Base-by-base conservation (phyloP, 192 early-diverging fungal species). In the Thoreauomyces humboldtii region DNA sequence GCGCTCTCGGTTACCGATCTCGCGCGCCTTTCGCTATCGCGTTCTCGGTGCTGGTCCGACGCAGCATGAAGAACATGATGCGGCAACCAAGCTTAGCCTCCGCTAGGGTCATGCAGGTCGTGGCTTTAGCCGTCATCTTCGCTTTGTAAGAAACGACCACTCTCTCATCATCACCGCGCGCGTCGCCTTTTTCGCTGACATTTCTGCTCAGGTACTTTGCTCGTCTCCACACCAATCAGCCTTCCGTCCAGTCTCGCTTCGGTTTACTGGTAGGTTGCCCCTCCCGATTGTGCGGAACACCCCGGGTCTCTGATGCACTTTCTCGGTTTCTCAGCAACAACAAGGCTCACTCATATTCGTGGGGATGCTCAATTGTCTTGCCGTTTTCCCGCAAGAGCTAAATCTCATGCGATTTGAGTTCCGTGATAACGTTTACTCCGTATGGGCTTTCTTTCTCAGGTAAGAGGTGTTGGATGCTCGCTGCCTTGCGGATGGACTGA, bases 321-420 rank as follows among this genome's bases (percentile, higher is more conserved):
- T n/a, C n/a, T n/a, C n/a, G n/a, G 46, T 35, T 45, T 44, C 21
- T 0, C 33, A 76, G 77, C 77, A 79, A 67, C 67, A 76, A 60
- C 51, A 59, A 32, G 66, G 63, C 1, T 59, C 71, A 15, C 51
- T 77, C n/a, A 47, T 76, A 27, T 79, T 76, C 56, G 66, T 80
- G 9, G 78, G 74, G 19, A 72, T 80, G 74, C 43, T 77, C 12
- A 77, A 72, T 48, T 76, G 72, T 55, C 62, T 80, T 5, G 64
- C 74, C 24, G 64, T 70, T 14, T 77, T 74, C 59, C 72, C 74
- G 24, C 62, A 60, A 35, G 74, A 80, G 43, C 51, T 71, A 27
- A 63, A 51, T 21, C 46, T 71, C 21, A 69, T 75, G 43, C 47
- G 61, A 15, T 66, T 71, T 45, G 77, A 79, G 27, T 70, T 64